Evolutionary conservation across 148 eudicot genomes (phyloP).

Genomic region (Polygonum aviculare): DNA sequence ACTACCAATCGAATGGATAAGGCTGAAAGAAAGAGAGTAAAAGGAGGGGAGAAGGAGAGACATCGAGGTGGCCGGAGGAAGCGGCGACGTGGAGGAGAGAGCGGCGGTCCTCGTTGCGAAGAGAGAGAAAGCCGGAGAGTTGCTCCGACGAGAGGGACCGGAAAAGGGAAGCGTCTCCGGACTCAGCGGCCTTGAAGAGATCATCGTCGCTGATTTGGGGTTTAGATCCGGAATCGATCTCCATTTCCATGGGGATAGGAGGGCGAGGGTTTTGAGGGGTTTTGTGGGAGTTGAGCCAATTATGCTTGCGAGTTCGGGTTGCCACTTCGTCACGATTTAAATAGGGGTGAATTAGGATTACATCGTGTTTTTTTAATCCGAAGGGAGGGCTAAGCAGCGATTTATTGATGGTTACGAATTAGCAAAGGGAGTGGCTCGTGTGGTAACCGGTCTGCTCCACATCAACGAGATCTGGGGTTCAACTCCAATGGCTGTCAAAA

Average conservation of each 20-base stretch:
- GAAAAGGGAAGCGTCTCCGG: constrained; percentile 53
- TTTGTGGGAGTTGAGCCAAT: background rate
- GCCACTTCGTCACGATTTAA: too few relatives aligned
- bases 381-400: too few relatives aligned
- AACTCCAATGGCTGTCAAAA: too few relatives aligned
- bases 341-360: too few relatives aligned
- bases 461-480: too few relatives aligned
- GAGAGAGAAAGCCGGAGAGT: constrained; percentile 43
- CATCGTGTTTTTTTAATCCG: too few relatives aligned
- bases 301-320: too few relatives aligned
- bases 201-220: constrained; percentile 29
- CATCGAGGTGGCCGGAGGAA: constrained; percentile 50
- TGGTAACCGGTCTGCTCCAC: too few relatives aligned
- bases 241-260: constrained; percentile 33
- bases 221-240: constrained; percentile 23
- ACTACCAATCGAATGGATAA: background rate
- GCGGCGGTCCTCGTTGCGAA: constrained; percentile 80
- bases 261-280: background rate
- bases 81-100: constrained; percentile 87
- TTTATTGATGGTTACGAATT: too few relatives aligned
- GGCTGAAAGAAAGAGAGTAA: background rate
- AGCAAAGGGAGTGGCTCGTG: too few relatives aligned
- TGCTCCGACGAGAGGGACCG: constrained; percentile 40
- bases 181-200: constrained; percentile 68
- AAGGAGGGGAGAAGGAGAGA: background rate